These are phyloP conservation scores for Hygrophoropsis aurantiaca DNA, from an alignment of 768 basidiomycete species.

Conservation along the genomic window DNA sequence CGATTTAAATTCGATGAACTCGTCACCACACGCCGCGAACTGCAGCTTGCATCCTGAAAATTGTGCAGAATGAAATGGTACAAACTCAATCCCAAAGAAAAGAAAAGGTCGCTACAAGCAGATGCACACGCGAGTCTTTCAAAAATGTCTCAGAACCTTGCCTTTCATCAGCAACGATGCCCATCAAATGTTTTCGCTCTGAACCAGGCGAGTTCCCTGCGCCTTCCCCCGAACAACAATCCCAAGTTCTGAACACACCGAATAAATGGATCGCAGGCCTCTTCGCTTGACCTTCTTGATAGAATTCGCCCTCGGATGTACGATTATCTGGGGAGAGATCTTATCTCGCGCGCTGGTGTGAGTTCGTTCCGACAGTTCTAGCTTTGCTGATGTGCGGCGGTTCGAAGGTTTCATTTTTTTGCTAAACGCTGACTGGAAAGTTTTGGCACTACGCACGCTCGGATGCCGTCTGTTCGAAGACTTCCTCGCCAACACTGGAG, in stretches of 20 bases:
- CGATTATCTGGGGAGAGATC: constrained; percentile 1
- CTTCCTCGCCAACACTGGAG: background rate
- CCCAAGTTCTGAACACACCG: constrained; percentile 24
- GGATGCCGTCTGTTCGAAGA: constrained; percentile 14
- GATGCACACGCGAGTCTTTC: too few relatives aligned
- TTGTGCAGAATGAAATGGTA: too few relatives aligned
- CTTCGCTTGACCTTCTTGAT: constrained; percentile 20
- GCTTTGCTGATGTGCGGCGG: constrained; percentile 27
- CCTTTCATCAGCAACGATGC: too few relatives aligned
- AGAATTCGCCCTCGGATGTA: constrained; percentile 5
- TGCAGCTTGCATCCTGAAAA: too few relatives aligned
- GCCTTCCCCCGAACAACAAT: background rate
- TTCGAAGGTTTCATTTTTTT: constrained; percentile 17
- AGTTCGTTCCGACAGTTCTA: constrained; percentile 15
- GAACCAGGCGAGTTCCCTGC: too few relatives aligned
- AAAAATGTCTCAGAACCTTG: too few relatives aligned
- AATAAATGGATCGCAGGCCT: constrained; percentile 28
- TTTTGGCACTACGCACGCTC: constrained; percentile 16
- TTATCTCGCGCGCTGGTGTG: constrained; percentile 11
- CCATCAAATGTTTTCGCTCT: too few relatives aligned
- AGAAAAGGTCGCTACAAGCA: too few relatives aligned
- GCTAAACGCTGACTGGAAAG: background rate
- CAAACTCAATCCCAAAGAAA: too few relatives aligned
- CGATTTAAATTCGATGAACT: too few relatives aligned
- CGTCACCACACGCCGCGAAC: too few relatives aligned